Conservation (phyloP, 2,329 filamentous ascomycete species). For the Emmonsia crescens region DNA sequence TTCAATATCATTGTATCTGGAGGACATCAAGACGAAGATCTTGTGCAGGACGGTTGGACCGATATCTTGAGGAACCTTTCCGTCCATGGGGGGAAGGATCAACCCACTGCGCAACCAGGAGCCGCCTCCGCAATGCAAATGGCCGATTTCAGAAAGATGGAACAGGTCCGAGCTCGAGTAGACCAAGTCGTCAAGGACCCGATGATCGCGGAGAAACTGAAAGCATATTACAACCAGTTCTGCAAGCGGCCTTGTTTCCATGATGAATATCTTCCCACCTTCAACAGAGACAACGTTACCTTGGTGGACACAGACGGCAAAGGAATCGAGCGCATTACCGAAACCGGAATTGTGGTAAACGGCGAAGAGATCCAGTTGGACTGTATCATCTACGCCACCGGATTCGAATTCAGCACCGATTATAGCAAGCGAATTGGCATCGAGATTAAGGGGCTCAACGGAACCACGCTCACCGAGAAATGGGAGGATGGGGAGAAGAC, state of each 20-base stretch:
- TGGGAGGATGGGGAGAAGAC: constrained; percentile 33
- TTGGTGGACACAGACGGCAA: constrained; percentile 50
- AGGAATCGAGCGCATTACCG: constrained; percentile 39
- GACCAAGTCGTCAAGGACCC: constrained; percentile 44
- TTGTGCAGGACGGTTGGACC: constrained; percentile 22
- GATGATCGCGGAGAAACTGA: constrained; percentile 42
- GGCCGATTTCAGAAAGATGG: constrained; percentile 34
- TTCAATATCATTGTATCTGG: constrained; percentile 18
- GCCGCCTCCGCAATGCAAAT: constrained; percentile 17
- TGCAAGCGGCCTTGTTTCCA: constrained; percentile 56
- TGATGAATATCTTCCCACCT: constrained; percentile 43
- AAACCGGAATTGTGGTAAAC: constrained; percentile 38
- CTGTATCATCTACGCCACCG: constrained; percentile 38
- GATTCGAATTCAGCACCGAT: constrained; percentile 26
- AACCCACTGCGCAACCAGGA: constrained; percentile 13
- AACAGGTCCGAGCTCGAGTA: constrained; percentile 38
- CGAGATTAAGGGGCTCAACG: constrained; percentile 36
- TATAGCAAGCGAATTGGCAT: constrained; percentile 20
- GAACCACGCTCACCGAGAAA: constrained; percentile 36
- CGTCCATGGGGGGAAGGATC: constrained; percentile 27
- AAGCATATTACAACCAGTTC: constrained; percentile 50
- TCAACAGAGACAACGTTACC: constrained; percentile 49
- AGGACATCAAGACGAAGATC: constrained; percentile 11
- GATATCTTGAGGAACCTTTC: constrained; percentile 27
- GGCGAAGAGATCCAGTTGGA: constrained; percentile 41